phyloP scores from a whole-genome alignment of 2,329 filamentous ascomycete species.

The Penicillium brevicompactum region DNA sequence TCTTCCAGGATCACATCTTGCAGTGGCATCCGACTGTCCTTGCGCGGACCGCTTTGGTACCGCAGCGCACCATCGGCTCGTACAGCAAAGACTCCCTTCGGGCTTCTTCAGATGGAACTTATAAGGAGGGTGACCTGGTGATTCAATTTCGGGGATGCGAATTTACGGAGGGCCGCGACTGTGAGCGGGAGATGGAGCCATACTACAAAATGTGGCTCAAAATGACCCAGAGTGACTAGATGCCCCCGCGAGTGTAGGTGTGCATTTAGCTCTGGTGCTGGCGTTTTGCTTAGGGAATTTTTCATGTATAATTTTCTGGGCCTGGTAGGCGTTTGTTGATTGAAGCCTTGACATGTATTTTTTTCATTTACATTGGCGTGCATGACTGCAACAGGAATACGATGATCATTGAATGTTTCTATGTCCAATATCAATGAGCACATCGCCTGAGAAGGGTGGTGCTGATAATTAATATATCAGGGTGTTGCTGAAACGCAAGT shows the following conservation, averaged over 20 bases:
- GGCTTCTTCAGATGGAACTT: conserved; percentile 59
- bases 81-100: conserved; percentile 60
- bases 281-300: conserved; percentile 6
- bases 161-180: conserved; percentile 55
- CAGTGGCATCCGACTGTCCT: conserved; percentile 98
- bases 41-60: conserved; percentile 84
- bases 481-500: neutral
- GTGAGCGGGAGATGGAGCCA: conserved; percentile 70
- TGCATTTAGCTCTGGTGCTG: neutral
- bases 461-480: neutral
- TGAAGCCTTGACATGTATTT: conserved; percentile 14
- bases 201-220: conserved; percentile 50
- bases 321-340: conserved; percentile 12
- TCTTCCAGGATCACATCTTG: conserved; percentile 73
- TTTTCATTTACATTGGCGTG: conserved; percentile 9
- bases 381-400: conserved; percentile 16
- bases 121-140: conserved; percentile 81
- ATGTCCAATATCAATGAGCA: conserved; percentile 14
- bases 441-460: no score
- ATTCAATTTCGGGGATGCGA: conserved; percentile 77
- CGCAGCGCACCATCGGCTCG: conserved; percentile 79
- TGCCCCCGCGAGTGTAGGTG: neutral
- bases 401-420: conserved; percentile 16
- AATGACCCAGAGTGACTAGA: conserved; percentile 27
- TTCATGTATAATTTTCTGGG: conserved; percentile 8